Conservation (phyloP, 2,329 filamentous ascomycete genomes). For the Erysiphe pulchra region DNA sequence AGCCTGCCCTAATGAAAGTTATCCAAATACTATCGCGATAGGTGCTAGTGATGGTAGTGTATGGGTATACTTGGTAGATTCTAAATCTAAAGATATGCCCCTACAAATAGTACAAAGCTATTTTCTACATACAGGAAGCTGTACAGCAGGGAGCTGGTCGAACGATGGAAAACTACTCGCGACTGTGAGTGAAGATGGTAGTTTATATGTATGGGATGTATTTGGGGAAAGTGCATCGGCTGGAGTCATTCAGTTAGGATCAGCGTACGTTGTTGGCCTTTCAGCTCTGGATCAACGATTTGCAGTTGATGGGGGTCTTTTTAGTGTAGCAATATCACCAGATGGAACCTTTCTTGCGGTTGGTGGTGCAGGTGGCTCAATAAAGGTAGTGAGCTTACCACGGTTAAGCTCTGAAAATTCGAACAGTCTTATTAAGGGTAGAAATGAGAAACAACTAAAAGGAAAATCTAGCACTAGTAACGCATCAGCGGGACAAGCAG, state of each 20-base stretch:
- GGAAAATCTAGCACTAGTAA: slow-evolving; percentile 16
- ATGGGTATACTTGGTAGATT: slow-evolving; percentile 81
- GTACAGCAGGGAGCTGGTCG: slow-evolving; percentile 79
- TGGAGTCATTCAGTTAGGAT: slow-evolving; percentile 27
- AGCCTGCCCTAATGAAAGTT: slow-evolving; percentile 42
- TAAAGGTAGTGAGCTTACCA: slow-evolving; percentile 67
- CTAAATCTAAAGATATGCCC: slow-evolving; percentile 29
- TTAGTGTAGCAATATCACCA: slow-evolving; percentile 64
- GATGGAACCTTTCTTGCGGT: slow-evolving; percentile 57
- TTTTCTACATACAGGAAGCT: slow-evolving; percentile 67
- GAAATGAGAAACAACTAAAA: slow-evolving; percentile 13
- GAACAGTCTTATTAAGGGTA: slow-evolving; percentile 3
- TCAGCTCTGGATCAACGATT: slow-evolving; percentile 73
- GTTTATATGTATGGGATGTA: slow-evolving; percentile 67
- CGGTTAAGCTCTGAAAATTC: slow-evolving; percentile 17
- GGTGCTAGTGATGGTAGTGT: slow-evolving; percentile 79
- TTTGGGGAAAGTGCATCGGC: slow-evolving; percentile 18
- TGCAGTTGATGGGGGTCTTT: slow-evolving; percentile 72
- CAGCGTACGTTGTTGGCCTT: slow-evolving; percentile 46
- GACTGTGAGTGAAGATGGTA: slow-evolving; percentile 71
- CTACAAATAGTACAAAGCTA: slow-evolving; percentile 74
- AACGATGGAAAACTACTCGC: slow-evolving; percentile 66
- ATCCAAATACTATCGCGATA: slow-evolving; percentile 63
- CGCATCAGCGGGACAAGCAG: slow-evolving; percentile 24
- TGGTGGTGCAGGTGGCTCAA: slow-evolving; percentile 65